phyloP scores from a whole-genome alignment of 2,329 filamentous ascomycete genomes.

The Exophiala sideris region DNA sequence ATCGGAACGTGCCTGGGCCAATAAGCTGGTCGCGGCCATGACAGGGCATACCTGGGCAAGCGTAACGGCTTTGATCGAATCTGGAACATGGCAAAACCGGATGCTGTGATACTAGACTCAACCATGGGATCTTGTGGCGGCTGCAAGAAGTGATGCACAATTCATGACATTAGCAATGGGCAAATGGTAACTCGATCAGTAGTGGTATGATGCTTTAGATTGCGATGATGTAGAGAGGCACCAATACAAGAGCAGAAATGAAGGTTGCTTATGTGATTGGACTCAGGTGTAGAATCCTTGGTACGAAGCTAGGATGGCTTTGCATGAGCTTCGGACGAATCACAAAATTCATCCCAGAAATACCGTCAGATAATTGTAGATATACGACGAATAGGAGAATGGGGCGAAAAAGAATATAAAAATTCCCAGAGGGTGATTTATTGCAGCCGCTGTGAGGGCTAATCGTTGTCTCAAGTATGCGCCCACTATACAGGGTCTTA shows the following conservation, averaged over 20 bases:
- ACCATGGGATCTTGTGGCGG: neutral
- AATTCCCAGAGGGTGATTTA: too few species aligned
- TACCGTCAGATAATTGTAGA: slow-evolving; percentile 2
- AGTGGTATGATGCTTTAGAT: neutral
- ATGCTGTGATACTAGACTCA: neutral
- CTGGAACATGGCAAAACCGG: slow-evolving; percentile 1
- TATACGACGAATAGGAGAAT: too few species aligned
- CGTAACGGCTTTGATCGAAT: neutral
- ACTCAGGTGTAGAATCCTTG: neutral
- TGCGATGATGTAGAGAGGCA: neutral
- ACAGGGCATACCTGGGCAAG: neutral
- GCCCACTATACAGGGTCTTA: too few species aligned
- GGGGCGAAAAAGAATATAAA: too few species aligned
- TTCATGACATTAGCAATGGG: neutral
- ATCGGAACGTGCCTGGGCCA: neutral
- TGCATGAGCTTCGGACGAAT: slow-evolving; percentile 10
- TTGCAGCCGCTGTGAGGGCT: too few species aligned
- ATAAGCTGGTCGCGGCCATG: neutral
- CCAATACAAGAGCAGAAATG: slow-evolving; percentile 11
- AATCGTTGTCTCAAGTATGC: too few species aligned
- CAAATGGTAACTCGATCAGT: neutral
- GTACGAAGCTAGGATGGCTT: slow-evolving; percentile 1
- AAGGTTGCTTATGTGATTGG: slow-evolving; percentile 9
- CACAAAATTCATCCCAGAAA: slow-evolving; percentile 9
- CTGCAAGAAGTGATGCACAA: neutral